Conservation (phyloP, 2,329 filamentous ascomycete species). For the Colletotrichum incanum region DNA sequence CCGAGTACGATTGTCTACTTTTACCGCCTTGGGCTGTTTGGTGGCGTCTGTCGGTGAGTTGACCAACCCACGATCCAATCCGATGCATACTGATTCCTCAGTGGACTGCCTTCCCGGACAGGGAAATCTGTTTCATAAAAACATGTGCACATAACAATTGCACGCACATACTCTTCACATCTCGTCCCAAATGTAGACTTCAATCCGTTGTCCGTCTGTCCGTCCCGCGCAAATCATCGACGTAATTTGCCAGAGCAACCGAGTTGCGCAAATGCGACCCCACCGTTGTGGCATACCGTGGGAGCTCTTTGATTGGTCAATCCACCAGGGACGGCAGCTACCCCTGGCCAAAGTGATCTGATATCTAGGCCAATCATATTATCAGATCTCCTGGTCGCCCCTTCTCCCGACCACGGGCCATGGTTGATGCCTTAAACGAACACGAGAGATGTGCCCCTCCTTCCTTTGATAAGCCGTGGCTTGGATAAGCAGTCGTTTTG, state of each 20-base stretch:
- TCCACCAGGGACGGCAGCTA: neutral
- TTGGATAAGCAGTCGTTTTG: slow-evolving; percentile 11
- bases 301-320: slow-evolving; percentile 34
- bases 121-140: slow-evolving; percentile 10
- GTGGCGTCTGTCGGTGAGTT: slow-evolving; percentile 32
- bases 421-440: slow-evolving; percentile 25
- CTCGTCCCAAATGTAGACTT: neutral
- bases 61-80: neutral
- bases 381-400: slow-evolving; percentile 1
- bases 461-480: neutral
- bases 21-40: neutral
- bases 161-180: neutral
- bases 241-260: slow-evolving; percentile 9
- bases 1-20: slow-evolving; percentile 17
- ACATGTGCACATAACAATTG: neutral
- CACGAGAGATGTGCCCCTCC: slow-evolving; percentile 20
- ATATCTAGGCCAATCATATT: slow-evolving; percentile 15
- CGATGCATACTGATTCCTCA: slow-evolving; percentile 9
- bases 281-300: neutral
- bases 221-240: neutral
- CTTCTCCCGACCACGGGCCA: neutral
- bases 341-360: slow-evolving; percentile 10
- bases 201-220: neutral
- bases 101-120: neutral
- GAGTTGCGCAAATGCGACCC: slow-evolving; percentile 22